Percentiles rank a stretch among this genome's conserved stretches.
phyloP scores from a whole-genome alignment of 2,329 filamentous ascomycete genomes.

The Coniochaeta sp. region DNA sequence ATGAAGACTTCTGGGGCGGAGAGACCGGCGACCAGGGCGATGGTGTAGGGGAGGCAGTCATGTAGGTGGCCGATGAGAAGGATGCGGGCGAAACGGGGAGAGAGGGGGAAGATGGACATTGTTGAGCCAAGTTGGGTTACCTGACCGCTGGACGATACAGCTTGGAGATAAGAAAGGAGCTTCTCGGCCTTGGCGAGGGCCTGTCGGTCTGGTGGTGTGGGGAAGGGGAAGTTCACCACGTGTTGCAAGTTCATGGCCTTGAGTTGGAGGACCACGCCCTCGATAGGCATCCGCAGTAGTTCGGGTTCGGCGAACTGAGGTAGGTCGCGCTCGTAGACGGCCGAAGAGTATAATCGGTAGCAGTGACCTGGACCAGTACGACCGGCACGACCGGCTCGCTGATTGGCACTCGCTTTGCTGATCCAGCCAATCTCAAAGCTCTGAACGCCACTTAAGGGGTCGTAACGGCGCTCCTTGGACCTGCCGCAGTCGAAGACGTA shows the following conservation, averaged over 20 bases:
- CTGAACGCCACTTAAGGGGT: slow-evolving; percentile 83
- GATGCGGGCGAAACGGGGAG: slow-evolving; percentile 86
- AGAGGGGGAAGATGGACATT: slow-evolving; percentile 83
- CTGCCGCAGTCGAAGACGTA: slow-evolving; percentile 96
- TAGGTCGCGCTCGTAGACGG: slow-evolving; percentile 87
- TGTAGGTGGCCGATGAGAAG: slow-evolving; percentile 81
- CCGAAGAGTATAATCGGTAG: slow-evolving; percentile 89
- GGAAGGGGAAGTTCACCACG: slow-evolving; percentile 92
- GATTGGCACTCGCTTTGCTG: slow-evolving; percentile 90
- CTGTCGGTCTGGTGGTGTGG: slow-evolving; percentile 74
- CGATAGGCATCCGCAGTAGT: slow-evolving; percentile 83
- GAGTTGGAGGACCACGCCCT: slow-evolving; percentile 85
- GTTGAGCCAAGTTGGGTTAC: slow-evolving; percentile 75
- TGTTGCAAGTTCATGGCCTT: slow-evolving; percentile 91
- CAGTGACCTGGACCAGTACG: slow-evolving; percentile 94
- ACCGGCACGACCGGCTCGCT: slow-evolving; percentile 87
- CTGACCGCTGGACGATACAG: slow-evolving; percentile 62
- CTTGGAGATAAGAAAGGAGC: slow-evolving; percentile 77
- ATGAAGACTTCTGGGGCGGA: slow-evolving; percentile 86
- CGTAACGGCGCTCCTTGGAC: slow-evolving; percentile 86
- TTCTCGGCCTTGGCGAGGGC: slow-evolving; percentile 79
- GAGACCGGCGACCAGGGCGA: slow-evolving; percentile 81
- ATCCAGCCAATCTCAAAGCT: slow-evolving; percentile 96
- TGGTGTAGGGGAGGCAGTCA: slow-evolving; percentile 75
- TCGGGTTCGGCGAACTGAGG: slow-evolving; percentile 81